Evolutionary conservation across 164 flowering plant genomes (phyloP).

Genomic region (Stephania cephalantha): DNA sequence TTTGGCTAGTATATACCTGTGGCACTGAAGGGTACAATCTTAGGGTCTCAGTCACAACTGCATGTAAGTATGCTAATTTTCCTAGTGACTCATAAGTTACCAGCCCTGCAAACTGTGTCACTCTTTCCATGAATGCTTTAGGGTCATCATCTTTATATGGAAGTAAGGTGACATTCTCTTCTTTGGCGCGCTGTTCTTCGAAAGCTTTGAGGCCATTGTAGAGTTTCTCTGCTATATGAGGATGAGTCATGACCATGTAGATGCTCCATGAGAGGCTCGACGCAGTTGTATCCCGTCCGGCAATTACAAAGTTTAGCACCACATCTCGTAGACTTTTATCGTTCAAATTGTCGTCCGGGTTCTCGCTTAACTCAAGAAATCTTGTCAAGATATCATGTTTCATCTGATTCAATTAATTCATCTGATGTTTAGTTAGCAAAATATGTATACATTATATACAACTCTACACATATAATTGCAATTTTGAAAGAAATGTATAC

Average conservation of each 20-base stretch:
- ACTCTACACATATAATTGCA: background rate
- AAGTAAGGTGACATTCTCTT: constrained; percentile 43
- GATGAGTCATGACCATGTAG: constrained; percentile 71
- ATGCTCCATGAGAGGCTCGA: constrained; percentile 85
- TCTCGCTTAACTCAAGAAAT: constrained; percentile 67
- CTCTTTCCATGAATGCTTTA: constrained; percentile 45
- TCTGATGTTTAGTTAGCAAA: background rate
- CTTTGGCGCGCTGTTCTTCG: constrained; percentile 49
- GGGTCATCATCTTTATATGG: constrained; percentile 29
- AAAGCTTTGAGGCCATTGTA: constrained; percentile 54
- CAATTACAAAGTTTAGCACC: constrained; percentile 87
- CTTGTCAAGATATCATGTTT: constrained; percentile 86
- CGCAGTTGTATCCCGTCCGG: constrained; percentile 93
- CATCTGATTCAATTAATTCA: constrained; percentile 27
- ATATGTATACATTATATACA: background rate
- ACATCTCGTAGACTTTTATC: constrained; percentile 88
- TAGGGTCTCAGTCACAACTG: constrained; percentile 85
- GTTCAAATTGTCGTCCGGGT: constrained; percentile 47
- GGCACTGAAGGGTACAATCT: constrained; percentile 95
- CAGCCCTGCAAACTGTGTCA: constrained; percentile 47
- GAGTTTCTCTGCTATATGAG: constrained; percentile 55
- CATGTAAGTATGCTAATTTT: constrained; percentile 63
- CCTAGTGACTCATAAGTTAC: constrained; percentile 73
- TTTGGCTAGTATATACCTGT: constrained; percentile 42
- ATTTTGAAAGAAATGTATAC: background rate